Base-by-base conservation (phyloP, 345 rosid genomes). In the Eucalyptus paniculata region DNA sequence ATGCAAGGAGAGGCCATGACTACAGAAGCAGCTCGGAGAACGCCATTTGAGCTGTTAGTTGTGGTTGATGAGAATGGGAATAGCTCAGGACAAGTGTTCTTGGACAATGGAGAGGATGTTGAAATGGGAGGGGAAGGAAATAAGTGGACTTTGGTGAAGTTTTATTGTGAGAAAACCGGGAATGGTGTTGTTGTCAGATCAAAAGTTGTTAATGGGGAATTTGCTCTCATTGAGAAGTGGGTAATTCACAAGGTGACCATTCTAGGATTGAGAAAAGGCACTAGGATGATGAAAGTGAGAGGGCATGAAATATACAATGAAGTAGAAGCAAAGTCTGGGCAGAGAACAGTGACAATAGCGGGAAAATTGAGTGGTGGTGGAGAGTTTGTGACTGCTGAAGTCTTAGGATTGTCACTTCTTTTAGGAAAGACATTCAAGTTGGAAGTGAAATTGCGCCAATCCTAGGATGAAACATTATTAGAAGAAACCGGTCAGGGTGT, bases 1-100 rank as follows among this genome's bases (percentile, higher is more conserved):
- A 88, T 97, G 97, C 98, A 97, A 93, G 94, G 95, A 37, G 97
- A 92, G 44, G 98, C 94, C 19, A 88, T 92, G 96, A 96, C 99
- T 2, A 95, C 96, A 1, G 50, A 34, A 62, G 94, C 91, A 50
- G 95, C 97, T 49, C 89, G 96, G 88, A 88, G 86, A 44, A 95
- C 95, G 2, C 92, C 95, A 14, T 96, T 92, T 37, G 88, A 93
- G 87, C 92, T 96, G 18, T 50, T 95, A 82, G 96, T 95, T 72
- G 93, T 91, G 34, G 92, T 93, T 6, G 94, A 95, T 89, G 14
- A 15, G 49, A 87, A 7, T 2, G 94, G 90, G 51, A 95, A 93
- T 81, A 91, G 94, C 60, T 91, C 88, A 0, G 97, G 98, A 19
- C 90, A 94, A 90, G 88, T 93, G 50, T 96, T 94, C 92, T 89